Conservation (phyloP, 129 eudicot genomes). For the Cynara cardunculus region DNA sequence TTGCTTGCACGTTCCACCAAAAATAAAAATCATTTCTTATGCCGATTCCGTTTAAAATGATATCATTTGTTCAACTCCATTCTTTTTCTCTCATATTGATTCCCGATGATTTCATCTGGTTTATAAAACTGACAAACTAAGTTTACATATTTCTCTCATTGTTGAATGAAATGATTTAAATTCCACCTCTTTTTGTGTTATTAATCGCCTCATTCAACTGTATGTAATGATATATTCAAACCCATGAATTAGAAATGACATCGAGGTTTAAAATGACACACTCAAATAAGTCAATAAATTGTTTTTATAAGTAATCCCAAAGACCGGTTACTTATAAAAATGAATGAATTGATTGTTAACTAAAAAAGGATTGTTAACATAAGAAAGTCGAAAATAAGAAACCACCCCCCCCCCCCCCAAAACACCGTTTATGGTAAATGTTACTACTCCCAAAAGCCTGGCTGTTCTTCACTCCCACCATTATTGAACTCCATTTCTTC, state of each 20-base stretch:
- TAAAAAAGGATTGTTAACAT: too few relatives aligned
- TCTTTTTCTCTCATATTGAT: background rate
- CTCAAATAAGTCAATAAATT: too few relatives aligned
- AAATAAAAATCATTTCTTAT: background rate
- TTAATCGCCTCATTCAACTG: background rate
- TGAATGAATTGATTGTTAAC: too few relatives aligned
- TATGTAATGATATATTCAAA: background rate
- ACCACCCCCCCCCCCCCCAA: too few relatives aligned
- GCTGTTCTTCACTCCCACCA: constrained; percentile 14
- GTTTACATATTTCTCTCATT: background rate
- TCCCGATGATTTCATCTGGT: background rate
- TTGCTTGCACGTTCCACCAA: background rate
- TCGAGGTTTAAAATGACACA: too few relatives aligned
- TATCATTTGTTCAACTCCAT: background rate
- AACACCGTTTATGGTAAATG: constrained; percentile 30
- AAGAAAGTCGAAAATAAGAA: constrained; percentile 14
- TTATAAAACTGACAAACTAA: background rate
- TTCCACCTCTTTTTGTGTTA: background rate
- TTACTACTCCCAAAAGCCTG: constrained; percentile 8
- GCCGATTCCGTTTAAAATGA: background rate
- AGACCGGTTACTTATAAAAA: too few relatives aligned
- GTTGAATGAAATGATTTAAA: background rate
- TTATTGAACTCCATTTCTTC: constrained; percentile 19
- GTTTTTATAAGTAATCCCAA: too few relatives aligned
- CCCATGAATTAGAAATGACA: background rate